phyloP scores from a whole-genome alignment of 768 basidiomycete species.

The Goffeauzyma gilvescens region DNA sequence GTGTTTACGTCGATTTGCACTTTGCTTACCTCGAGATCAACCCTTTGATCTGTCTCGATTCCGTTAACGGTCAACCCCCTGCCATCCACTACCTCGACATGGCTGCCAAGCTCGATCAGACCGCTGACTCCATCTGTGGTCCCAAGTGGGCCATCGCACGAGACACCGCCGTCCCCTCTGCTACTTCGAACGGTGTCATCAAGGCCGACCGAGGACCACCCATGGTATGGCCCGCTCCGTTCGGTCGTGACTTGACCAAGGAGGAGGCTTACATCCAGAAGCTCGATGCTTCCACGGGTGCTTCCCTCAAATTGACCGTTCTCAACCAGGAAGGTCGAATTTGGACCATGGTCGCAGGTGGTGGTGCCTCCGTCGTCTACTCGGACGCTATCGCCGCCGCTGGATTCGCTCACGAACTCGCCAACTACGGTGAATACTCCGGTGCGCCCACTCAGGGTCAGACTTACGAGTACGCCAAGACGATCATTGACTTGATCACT shows the following conservation, averaged over 20 bases:
- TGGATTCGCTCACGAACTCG: constrained; percentile 89
- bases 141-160: constrained; percentile 98
- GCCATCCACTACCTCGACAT: constrained; percentile 93
- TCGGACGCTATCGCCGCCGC: constrained; percentile 68
- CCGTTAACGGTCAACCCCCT: constrained; percentile 46
- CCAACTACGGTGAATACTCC: constrained; percentile 98
- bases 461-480: constrained; percentile 99
- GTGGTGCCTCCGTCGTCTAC: constrained; percentile 36
- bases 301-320: constrained; percentile 93
- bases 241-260: constrained; percentile 92
- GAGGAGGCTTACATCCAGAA: constrained; percentile 99
- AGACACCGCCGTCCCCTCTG: constrained; percentile 49
- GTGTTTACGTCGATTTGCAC: constrained; percentile 94
- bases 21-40: constrained; percentile 99
- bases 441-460: constrained; percentile 95
- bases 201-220: constrained; percentile 83
- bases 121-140: constrained; percentile 91
- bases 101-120: constrained; percentile 99
- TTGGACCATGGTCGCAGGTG: constrained; percentile 99
- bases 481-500: constrained; percentile 87
- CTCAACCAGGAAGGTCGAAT: constrained; percentile 84
- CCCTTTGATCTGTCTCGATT: constrained; percentile 85
- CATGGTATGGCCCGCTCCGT: constrained; percentile 71
- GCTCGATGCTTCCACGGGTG: constrained; percentile 88
- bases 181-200: constrained; percentile 39